Evolutionary conservation across 1,284 basidiomycete genomes (phyloP), one percentile per base, ranked within the genome.

Genomic region (Boletus sp.): DNA sequence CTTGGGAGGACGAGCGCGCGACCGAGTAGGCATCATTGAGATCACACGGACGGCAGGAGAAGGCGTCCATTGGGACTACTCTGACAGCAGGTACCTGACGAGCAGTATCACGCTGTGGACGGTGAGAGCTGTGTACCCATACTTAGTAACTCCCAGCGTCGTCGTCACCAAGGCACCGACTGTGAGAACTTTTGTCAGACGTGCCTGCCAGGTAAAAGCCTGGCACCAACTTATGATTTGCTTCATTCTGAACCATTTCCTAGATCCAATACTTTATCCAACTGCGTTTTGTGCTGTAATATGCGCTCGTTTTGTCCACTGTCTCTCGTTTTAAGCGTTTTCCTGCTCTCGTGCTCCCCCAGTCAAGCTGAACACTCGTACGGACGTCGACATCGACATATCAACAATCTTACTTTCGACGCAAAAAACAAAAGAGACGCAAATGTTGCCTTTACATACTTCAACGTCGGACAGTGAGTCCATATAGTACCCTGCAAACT

Each of bases 241-340:
- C n/a, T n/a, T n/a, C n/a, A n/a, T n/a, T n/a, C n/a, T n/a, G n/a
- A n/a, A n/a, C n/a, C 25, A 4, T 30, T 13, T 30, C n/a, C 32
- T 33, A 4, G 32, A 9, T 16, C 32, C 16, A 5, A 14, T 41
- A 40, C 25, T 23, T 27, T 16, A 30, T 36, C 20, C 48, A 19
- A 25, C 47, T 26, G 41, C 43, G 27, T 36, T 42, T 40, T 26
- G 50, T 48, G 56, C 51, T 44, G 41, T 59, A 60, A 41, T 49
- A 68, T 64, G 61, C 62, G 44, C 46, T 64, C 61, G 10, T 65
- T 64, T 50, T 26, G 47, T 45, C 36, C 35, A 39, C 40, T 63
- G 32, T 50, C 61, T 2, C 46, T 68, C 60, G 34, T 64, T 65
- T 46, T 51, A 40, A 44, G 33, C 32, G 14, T 50, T 46, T 36